Base-by-base conservation (phyloP, 169 alveolate species). In the Blepharisma undulans region DNA sequence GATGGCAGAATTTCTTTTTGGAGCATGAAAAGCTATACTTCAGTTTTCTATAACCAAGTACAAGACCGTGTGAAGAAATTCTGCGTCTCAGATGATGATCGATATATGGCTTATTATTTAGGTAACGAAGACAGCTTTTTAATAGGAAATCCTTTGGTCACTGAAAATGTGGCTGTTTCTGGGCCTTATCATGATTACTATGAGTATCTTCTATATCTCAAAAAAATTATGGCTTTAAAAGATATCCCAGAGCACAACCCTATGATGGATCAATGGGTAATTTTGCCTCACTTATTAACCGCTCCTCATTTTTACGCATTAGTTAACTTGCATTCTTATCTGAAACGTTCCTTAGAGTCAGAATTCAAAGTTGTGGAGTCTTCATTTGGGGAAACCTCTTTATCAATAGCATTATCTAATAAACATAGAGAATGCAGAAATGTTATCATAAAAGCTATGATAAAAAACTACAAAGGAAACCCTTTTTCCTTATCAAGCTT, bases 251-350 rank as follows among this genome's bases (percentile, higher is more conserved):
- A 29, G 36, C 66, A 79, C 66, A 33, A 10, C 66, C 36, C 72
- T 2, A 32, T 27, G 61, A 79, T 79, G 87, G 87, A 79, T 6
- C 29, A 79, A 7, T 84, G 74, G 79, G 74, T 84, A n/a, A 60
- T 84, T 84, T n/a, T 59, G 27, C 89, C 89, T 21, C 60, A 48
- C 32, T 4, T 34, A 22, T 21, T 84, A 22, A 84, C 27, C 6
- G 27, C 89, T 21, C 29, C 34, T 32, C 89, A 84, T 60, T 84
- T 36, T 61, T 84, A 84, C 60, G 89, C 89, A 1, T 4, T 21
- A 21, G 33, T n/a, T 0, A 84, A 48, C 16, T 25, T 32, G 34
- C 33, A 72, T 36, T 19, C 32, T 19, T 30, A 25, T 7, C 29
- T 84, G 22, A 33, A 32, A 34, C 36, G 25, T 8, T 72, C 89